Evolutionary conservation across 2,329 filamentous ascomycete species (phyloP), one percentile per base, ranked within the genome.

Genomic region (Sclerotinia minor): DNA sequence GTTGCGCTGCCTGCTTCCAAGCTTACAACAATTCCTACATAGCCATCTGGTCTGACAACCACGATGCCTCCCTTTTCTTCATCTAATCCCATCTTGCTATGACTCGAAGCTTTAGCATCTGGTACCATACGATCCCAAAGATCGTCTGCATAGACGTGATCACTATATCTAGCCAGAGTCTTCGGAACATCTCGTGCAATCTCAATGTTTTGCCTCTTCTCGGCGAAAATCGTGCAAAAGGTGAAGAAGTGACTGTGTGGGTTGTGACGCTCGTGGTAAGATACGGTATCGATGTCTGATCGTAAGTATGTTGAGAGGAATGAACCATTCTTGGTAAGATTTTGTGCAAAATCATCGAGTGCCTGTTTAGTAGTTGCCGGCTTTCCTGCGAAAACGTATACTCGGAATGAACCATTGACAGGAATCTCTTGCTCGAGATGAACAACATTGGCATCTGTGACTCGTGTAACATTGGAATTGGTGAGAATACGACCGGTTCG

Each of bases 371-470:
- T 89, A 58, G 82, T 81, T 19, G 80, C 76, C 11, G 87, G 87
- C 53, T 83, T 82, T 67, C 94, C 94, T n/a, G 87, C 92, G 77
- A 96, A 96, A 71, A 97, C 79, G 77, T 93, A 96, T 69, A 97
- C 83, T 67, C 93, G 86, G 83, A 94, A 97, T 2, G 92, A 89
- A 54, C 93, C 93, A 78, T 97, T 97, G 69, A 94, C 83, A 0
- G 93, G 93, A 44, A 97, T 85, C 76, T 96, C 91, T 79, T 97
- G 93, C 79, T 97, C 94, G 13, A 97, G 84, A 74, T 96, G 91
- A 1, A 96, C 92, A 6, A 92, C 88, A 78, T 97, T 97, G 76
- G 93, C 91, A 76, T 97, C 94, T 0, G 90, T 88, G 29, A 96
- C 91, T 60, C 94, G 87, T 0, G 92, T 97, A 15, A 97, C 94